Conservation (phyloP, 2,329 filamentous ascomycete genomes). For the Fusarium sp. region DNA sequence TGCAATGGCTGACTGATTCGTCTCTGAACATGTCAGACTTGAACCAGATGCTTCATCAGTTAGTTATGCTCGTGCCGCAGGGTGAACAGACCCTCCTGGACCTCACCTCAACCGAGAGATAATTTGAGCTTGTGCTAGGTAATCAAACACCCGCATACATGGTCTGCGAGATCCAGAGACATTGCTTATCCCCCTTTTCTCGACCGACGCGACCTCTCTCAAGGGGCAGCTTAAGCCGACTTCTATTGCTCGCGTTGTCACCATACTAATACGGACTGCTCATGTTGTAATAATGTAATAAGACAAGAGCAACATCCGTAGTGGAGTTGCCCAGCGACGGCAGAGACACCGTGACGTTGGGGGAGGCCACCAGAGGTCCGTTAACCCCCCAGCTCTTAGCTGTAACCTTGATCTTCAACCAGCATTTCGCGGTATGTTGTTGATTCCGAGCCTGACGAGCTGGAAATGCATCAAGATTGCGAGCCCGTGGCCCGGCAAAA, state of each 20-base stretch:
- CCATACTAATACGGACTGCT: conserved; percentile 17
- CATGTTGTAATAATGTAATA: conserved; percentile 30
- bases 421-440: conserved; percentile 19
- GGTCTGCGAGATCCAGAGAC: conserved; percentile 12
- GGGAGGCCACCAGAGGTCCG: conserved; percentile 2
- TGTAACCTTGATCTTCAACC: conserved; percentile 2
- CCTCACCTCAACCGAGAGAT: conserved; percentile 22
- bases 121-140: conserved; percentile 29
- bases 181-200: conserved; percentile 24
- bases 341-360: conserved; percentile 23
- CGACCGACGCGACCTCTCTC: background rate
- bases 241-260: conserved; percentile 30
- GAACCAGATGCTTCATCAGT: conserved; percentile 12
- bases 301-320: conserved; percentile 27
- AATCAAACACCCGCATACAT: conserved; percentile 37
- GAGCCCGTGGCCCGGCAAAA: conserved; percentile 21
- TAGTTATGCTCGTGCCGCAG: conserved; percentile 17
- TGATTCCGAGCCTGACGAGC: conserved; percentile 26
- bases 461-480: conserved; percentile 28
- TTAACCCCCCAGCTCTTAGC: conserved; percentile 9
- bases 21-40: conserved; percentile 2
- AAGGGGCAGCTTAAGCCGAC: conserved; percentile 28
- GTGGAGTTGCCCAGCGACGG: conserved; percentile 31
- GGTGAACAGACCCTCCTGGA: conserved; percentile 32
- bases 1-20: conserved; percentile 8